Conservation (phyloP, 306 rosid genomes). For the Morella rubra region DNA sequence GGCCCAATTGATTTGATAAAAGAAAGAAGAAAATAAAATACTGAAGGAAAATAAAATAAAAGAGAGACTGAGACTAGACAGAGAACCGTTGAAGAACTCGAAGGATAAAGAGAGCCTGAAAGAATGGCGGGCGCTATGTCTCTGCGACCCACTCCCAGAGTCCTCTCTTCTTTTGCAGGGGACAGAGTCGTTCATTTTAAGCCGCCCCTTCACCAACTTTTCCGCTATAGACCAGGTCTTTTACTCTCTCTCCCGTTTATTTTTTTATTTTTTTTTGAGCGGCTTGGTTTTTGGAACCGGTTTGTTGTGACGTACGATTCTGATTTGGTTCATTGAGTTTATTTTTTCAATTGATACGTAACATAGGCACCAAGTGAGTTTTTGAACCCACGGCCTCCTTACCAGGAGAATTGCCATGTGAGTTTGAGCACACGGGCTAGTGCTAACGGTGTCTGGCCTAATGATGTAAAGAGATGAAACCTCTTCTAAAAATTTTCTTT, state of each 20-base stretch:
- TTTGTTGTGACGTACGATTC: not conserved
- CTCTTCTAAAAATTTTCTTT: not conserved
- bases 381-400: not conserved
- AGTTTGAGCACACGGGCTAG: not conserved
- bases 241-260: not conserved
- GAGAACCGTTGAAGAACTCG: not conserved
- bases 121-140: conserved; percentile 39
- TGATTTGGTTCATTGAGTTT: no score
- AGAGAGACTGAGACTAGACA: no score
- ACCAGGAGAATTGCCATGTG: not conserved
- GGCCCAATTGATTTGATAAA: not conserved
- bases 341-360: no score
- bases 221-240: conserved; percentile 51
- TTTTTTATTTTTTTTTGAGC: not conserved
- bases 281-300: not conserved
- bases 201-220: conserved; percentile 52
- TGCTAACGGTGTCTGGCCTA: not conserved
- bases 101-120: not conserved
- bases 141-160: conserved; percentile 44
- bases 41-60: not conserved
- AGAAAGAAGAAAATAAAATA: no score
- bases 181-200: conserved; percentile 42
- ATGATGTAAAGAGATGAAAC: not conserved
- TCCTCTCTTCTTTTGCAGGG: conserved; percentile 47
- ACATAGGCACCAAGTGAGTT: not conserved